Conservation (phyloP, 2,329 filamentous ascomycete species). For the Talaromyces amestolkiae region DNA sequence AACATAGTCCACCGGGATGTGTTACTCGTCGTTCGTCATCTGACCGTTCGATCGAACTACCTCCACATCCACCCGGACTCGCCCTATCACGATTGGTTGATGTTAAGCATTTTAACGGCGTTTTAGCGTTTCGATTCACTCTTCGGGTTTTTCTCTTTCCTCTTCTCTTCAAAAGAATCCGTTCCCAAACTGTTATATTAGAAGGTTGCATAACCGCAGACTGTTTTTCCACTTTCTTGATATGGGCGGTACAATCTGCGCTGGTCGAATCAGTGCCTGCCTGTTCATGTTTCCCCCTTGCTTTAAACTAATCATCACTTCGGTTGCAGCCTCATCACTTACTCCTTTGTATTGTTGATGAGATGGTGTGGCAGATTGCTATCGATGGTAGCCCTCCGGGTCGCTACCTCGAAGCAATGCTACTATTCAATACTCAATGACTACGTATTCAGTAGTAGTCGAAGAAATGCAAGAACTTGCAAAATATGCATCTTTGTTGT, state of each 20-base stretch:
- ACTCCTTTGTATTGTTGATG: conserved; percentile 10
- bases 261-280: conserved; percentile 43
- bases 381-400: background rate
- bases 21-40: conserved; percentile 20
- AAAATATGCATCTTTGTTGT: background rate
- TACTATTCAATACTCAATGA: background rate
- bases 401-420: background rate
- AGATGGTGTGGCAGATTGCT: background rate
- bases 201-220: conserved; percentile 40
- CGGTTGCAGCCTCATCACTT: conserved; percentile 14
- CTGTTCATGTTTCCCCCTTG: conserved; percentile 24
- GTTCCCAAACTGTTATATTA: conserved; percentile 32
- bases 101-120: conserved; percentile 45
- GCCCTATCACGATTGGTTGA: conserved; percentile 37
- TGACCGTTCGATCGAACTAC: conserved; percentile 18
- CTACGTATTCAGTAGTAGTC: background rate
- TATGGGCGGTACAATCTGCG: conserved; percentile 40
- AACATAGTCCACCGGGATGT: conserved; percentile 16
- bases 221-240: conserved; percentile 15
- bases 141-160: conserved; percentile 24
- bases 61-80: conserved; percentile 14
- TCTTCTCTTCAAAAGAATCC: conserved; percentile 23
- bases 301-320: conserved; percentile 22
- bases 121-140: conserved; percentile 42
- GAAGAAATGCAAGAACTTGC: background rate